These are phyloP conservation scores for Ceratobasidium sp. DNA, from an alignment of 1,284 basidiomycete genomes.

Conservation along the genomic window DNA sequence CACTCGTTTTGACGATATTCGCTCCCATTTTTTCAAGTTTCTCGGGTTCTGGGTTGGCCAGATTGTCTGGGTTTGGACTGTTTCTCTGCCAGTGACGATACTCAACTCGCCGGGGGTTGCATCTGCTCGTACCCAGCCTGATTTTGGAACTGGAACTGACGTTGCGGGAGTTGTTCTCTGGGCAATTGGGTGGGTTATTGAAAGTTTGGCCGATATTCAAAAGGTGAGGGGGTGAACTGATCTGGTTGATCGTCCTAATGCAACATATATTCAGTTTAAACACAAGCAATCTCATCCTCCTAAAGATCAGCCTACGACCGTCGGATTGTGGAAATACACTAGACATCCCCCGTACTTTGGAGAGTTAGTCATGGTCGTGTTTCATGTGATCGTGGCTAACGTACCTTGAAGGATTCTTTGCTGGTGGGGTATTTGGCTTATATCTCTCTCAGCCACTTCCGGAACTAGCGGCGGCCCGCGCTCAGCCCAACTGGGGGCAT, in stretches of 20 bases:
- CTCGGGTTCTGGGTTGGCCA: conserved; percentile 65
- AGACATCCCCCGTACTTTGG: conserved; percentile 76
- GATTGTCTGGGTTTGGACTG: conserved; percentile 70
- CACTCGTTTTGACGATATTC: conserved; percentile 69
- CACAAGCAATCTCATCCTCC: conserved; percentile 63
- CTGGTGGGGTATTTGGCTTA: conserved; percentile 76
- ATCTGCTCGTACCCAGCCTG: conserved; percentile 56
- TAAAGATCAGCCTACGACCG: conserved; percentile 59
- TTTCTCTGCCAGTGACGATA: conserved; percentile 69
- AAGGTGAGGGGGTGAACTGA: conserved; percentile 55
- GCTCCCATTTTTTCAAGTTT: conserved; percentile 71
- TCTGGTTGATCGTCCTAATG: neutral
- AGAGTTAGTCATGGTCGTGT: conserved; percentile 57
- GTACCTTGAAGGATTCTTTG: conserved; percentile 60
- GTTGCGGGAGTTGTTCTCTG: conserved; percentile 74
- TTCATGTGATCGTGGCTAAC: neutral
- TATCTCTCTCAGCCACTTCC: conserved; percentile 64
- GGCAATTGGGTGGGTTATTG: conserved; percentile 65
- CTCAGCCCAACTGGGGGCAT: conserved; percentile 61
- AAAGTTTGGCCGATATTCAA: conserved; percentile 67
- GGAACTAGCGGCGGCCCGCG: conserved; percentile 53
- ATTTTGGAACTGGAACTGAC: conserved; percentile 68
- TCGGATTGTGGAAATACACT: conserved; percentile 50
- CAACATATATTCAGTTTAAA: conserved; percentile 52
- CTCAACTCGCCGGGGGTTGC: conserved; percentile 72